These are phyloP conservation scores for Cymbidium sinense DNA, from an alignment of 106 monocot genomes.

Conservation along the genomic window DNA sequence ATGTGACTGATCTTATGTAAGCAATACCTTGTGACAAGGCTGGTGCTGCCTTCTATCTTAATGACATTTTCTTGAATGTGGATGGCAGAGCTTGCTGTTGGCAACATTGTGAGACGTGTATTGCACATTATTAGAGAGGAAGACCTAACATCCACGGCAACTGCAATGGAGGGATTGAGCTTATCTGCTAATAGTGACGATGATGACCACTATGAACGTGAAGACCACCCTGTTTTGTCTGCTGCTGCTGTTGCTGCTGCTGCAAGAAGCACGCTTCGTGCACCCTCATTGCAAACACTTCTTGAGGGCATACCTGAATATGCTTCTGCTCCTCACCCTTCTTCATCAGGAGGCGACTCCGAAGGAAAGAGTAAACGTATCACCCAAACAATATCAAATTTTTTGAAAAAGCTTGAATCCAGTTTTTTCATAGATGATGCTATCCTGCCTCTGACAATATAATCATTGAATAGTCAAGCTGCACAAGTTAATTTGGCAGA, in stretches of 20 bases:
- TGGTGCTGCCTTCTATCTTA: neutral
- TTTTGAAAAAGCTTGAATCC: neutral
- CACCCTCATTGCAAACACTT: constrained; percentile 95
- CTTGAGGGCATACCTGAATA: constrained; percentile 69
- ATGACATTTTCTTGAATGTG: neutral
- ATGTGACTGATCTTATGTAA: neutral
- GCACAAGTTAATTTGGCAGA: neutral
- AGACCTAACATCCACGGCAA: constrained; percentile 66
- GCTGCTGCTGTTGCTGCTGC: constrained; percentile 84
- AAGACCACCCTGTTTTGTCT: constrained; percentile 46
- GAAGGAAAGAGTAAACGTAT: constrained; percentile 96
- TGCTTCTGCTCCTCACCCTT: constrained; percentile 27
- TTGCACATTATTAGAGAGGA: constrained; percentile 95
- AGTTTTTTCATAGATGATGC: neutral
- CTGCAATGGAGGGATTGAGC: constrained; percentile 51
- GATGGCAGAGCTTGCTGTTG: constrained; percentile 83
- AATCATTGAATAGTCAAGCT: neutral
- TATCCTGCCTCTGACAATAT: neutral
- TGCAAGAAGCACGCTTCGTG: constrained; percentile 83
- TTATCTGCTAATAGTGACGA: constrained; percentile 78
- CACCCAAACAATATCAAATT: neutral
- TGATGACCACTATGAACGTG: constrained; percentile 41
- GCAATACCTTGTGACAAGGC: neutral
- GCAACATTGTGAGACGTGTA: constrained; percentile 90
- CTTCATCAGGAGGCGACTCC: constrained; percentile 88